Conservation (phyloP, 257 asterid genomes). For the Solanum sparsipilum region DNA sequence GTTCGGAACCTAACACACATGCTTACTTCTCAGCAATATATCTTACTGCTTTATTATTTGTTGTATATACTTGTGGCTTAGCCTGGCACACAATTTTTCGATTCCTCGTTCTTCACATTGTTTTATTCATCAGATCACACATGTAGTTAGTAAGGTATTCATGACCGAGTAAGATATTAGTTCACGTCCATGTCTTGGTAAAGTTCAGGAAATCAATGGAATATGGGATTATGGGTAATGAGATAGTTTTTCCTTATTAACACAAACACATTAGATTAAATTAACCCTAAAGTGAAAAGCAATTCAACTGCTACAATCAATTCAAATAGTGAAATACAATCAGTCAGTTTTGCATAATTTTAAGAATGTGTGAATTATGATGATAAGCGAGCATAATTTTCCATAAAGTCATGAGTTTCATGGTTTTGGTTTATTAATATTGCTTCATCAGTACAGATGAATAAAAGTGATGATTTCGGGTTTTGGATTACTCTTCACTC, state of each 20-base stretch:
- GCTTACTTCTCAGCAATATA: not conserved
- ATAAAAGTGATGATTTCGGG: not conserved
- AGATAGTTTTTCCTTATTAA: not conserved
- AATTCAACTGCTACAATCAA: not conserved
- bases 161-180: not conserved
- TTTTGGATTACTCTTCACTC: not conserved
- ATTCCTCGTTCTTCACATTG: not conserved
- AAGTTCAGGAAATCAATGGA: not conserved
- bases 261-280: not conserved
- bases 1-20: not conserved
- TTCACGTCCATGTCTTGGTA: not conserved
- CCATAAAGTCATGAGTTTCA: not conserved
- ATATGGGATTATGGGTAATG: not conserved
- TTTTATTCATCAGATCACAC: not conserved
- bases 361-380: not conserved
- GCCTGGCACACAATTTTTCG: not conserved
- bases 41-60: not conserved
- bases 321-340: not conserved
- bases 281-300: not conserved
- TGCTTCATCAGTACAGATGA: not conserved
- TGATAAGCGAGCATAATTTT: not conserved
- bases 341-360: not conserved
- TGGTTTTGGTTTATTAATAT: not conserved
- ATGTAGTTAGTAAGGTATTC: not conserved
- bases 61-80: not conserved